Evolutionary conservation across 1,284 basidiomycete species (phyloP).

Genomic region (Pseudozyma pruni): DNA sequence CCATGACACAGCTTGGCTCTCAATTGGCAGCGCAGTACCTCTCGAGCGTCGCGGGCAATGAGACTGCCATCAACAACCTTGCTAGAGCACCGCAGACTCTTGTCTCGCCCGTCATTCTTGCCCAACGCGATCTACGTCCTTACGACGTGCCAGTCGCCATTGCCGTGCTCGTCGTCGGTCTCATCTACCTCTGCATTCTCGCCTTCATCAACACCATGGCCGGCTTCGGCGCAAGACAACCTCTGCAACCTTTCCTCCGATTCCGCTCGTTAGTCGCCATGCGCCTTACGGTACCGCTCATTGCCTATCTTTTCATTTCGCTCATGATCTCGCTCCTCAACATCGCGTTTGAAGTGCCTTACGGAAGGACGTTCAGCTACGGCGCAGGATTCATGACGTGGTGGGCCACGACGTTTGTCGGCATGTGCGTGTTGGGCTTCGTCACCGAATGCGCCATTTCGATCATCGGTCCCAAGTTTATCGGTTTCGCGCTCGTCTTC

Average conservation of each 20-base stretch:
- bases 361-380: slow-evolving; percentile 50
- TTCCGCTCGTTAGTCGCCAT: slow-evolving; percentile 51
- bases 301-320: slow-evolving; percentile 54
- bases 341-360: slow-evolving; percentile 60
- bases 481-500: slow-evolving; percentile 56
- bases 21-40: slow-evolving; percentile 50
- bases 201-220: slow-evolving; percentile 66
- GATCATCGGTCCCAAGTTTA: slow-evolving; percentile 54
- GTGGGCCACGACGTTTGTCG: slow-evolving; percentile 53
- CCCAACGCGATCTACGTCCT: slow-evolving; percentile 74
- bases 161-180: slow-evolving; percentile 79
- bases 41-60: slow-evolving; percentile 23
- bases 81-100: slow-evolving; percentile 75
- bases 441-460: slow-evolving; percentile 55
- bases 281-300: slow-evolving; percentile 50
- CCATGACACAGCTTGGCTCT: slow-evolving; percentile 18
- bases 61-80: slow-evolving; percentile 37
- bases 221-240: slow-evolving; percentile 41
- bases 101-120: slow-evolving; percentile 72
- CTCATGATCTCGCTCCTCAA: slow-evolving; percentile 62
- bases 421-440: slow-evolving; percentile 57
- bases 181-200: slow-evolving; percentile 78
- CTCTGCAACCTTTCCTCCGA: slow-evolving; percentile 50
- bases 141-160: slow-evolving; percentile 78
- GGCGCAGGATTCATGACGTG: slow-evolving; percentile 63